phyloP scores from a whole-genome alignment of 2,329 filamentous ascomycete genomes.

The Parafenestella ontariensis region DNA sequence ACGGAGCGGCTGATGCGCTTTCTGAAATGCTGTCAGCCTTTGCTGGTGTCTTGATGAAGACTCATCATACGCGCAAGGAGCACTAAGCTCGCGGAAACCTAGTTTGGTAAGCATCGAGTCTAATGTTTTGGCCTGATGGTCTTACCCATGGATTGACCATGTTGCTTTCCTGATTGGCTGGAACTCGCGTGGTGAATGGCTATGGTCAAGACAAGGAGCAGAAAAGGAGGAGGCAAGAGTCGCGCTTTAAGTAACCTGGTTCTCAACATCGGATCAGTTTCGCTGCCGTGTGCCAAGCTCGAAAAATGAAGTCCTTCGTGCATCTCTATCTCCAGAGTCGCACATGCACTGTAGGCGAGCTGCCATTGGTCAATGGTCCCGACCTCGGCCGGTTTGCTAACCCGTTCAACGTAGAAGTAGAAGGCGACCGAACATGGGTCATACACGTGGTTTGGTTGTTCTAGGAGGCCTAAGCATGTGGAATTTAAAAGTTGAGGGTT shows the following conservation, averaged over 20 bases:
- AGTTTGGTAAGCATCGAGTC: constrained; percentile 4
- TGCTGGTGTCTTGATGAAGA: neutral
- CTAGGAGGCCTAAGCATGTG: neutral
- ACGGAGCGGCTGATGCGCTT: constrained; percentile 10
- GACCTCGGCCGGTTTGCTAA: neutral
- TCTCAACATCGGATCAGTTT: constrained; percentile 5
- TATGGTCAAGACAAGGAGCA: constrained; percentile 3
- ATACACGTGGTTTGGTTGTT: neutral
- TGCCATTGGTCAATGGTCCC: constrained; percentile 16
- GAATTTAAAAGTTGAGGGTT: neutral
- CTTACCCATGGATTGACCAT: constrained; percentile 25
- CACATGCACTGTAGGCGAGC: constrained; percentile 17
- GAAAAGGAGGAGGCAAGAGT: constrained; percentile 8
- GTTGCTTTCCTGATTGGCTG: neutral
- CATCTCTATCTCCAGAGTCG: neutral
- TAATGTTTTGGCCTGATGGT: too few relatives aligned
- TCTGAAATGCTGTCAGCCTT: constrained; percentile 18
- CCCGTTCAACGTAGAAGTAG: neutral
- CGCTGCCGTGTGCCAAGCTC: constrained; percentile 12
- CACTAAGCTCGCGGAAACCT: constrained; percentile 25
- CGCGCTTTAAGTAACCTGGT: constrained; percentile 15
- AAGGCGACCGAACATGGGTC: too few relatives aligned
- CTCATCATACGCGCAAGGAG: constrained; percentile 26
- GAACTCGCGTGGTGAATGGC: neutral
- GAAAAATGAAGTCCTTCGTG: constrained; percentile 5